Evolutionary conservation across 306 rosid species (phyloP), one percentile per base, ranked within the genome.

Genomic region (Lathyrus tuberosus): DNA sequence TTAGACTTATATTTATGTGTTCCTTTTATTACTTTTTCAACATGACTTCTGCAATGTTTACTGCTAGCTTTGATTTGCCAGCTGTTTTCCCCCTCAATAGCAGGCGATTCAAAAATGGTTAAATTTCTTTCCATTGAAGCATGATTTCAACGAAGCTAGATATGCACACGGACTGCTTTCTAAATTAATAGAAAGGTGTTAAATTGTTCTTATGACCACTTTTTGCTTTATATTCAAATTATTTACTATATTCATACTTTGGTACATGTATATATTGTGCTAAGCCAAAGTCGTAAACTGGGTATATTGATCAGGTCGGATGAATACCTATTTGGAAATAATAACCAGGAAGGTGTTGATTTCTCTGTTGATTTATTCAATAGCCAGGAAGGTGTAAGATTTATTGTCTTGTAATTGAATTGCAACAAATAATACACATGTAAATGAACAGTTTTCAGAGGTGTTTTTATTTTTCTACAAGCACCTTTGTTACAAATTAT

Each of bases 91-190:
- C 15, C 31, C 49, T 40, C n/a, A 64, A 61, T 41, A 72, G 17
- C 78, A 78, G 82, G 78, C 11, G 33, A 20, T 73, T 73, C 7
- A 30, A 48, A 41, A 11, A 22, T 78, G 82, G 82, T 31, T 78
- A 67, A 31, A 12, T 38, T 73, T 20, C 37, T 73, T 78, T 71
- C 78, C 82, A 8, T 14, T 72, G 46, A 72, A 6, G 35, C 30
- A 1, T 41, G 75, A 67, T 46, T 35, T 0, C 18, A 0, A 8
- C 1, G 71, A 72, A 61, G 78, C 82, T 33, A 67, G 0, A 67
- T 7, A 17, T 42, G 75, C 59, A 18, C 82, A 72, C 43, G 54
- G 10, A 5, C 71, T 17, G 20, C 67, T 78, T 8, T 40, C 53
- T 51, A 33, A 14, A 1, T 20, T 67, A 60, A 26, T 73, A 52